These are phyloP conservation scores for Filosporella fistucella DNA, from an alignment of 495 filamentous ascomycete species.

Conservation along the genomic window DNA sequence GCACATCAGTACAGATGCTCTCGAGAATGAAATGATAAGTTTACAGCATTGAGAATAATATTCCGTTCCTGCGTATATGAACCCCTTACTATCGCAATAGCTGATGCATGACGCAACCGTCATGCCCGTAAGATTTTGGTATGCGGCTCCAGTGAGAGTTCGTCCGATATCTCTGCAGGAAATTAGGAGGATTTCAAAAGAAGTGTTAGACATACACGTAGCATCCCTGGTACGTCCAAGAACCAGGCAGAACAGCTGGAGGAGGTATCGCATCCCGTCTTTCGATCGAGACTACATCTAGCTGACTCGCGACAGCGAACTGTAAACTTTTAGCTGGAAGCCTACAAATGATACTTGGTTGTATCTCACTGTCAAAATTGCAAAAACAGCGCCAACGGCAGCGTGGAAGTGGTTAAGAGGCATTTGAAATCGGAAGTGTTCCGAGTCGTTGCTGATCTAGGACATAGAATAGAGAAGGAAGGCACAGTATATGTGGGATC, in stretches of 20 bases:
- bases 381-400: no score
- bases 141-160: conserved; percentile 7
- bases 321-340: no score
- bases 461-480: no score
- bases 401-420: no score
- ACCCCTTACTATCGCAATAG: conserved; percentile 29
- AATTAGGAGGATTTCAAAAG: neutral
- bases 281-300: no score
- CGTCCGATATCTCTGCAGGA: conserved; percentile 8
- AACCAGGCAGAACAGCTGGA: neutral
- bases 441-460: no score
- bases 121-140: conserved; percentile 22
- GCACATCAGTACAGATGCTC: conserved; percentile 8
- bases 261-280: no score
- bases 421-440: no score
- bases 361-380: no score
- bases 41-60: conserved; percentile 25
- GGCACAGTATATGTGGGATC: no score
- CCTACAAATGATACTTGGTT: no score
- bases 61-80: conserved; percentile 36
- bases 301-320: no score
- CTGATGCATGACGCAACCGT: conserved; percentile 34
- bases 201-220: conserved; percentile 1
- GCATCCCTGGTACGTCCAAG: conserved; percentile 13
- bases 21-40: neutral